These are phyloP conservation scores for Crassisporium funariophilum DNA, from an alignment of 768 basidiomycete species.

Conservation along the genomic window DNA sequence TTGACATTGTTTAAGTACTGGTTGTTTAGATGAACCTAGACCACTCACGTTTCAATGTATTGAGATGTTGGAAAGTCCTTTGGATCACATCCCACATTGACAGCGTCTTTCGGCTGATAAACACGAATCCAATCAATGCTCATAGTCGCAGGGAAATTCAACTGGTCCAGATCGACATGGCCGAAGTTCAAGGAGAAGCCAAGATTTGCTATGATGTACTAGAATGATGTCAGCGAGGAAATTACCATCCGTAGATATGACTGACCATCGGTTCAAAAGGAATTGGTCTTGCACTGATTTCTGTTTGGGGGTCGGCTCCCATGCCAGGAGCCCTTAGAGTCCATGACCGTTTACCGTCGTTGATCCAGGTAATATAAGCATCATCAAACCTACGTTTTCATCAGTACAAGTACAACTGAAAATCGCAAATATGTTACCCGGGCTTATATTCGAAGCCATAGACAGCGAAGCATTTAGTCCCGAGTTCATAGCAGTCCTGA, in stretches of 20 bases:
- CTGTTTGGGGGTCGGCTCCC: conserved; percentile 46
- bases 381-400: conserved; percentile 24
- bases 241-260: background rate
- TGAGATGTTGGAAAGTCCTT: conserved; percentile 65
- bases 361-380: conserved; percentile 76
- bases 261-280: conserved; percentile 77
- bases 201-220: conserved; percentile 62
- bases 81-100: conserved; percentile 83
- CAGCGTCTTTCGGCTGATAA: conserved; percentile 67
- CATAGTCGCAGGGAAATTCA: conserved; percentile 71
- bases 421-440: conserved; percentile 31
- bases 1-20: background rate
- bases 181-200: conserved; percentile 78
- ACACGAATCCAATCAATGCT: conserved; percentile 82
- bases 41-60: conserved; percentile 62
- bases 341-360: conserved; percentile 63
- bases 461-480: conserved; percentile 31
- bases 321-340: conserved; percentile 61
- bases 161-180: conserved; percentile 58
- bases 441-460: conserved; percentile 54
- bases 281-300: conserved; percentile 64
- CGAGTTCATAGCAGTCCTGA: conserved; percentile 62
- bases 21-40: background rate
- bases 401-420: background rate
- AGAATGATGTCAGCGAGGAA: background rate